A percentile compares a stretch with the other conserved stretches of the same genome.
Conservation (phyloP, 2,329 filamentous ascomycete species). For the Penicillium fuscoglaucum region DNA sequence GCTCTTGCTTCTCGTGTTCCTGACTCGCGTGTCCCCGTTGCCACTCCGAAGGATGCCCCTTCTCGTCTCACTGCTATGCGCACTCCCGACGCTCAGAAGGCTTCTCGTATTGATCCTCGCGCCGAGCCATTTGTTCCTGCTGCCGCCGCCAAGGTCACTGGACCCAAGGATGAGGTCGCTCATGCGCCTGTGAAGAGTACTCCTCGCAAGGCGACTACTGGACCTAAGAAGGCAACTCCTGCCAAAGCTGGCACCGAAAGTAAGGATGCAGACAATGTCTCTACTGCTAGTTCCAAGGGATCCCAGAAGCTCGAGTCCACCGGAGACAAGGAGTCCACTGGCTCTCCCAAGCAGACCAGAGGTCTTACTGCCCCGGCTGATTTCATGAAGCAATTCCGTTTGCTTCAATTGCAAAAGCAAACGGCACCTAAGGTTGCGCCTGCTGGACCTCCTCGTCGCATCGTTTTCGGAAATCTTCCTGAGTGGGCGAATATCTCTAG, state of each 20-base stretch:
- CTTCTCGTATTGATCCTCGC: neutral
- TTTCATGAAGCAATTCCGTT: constrained; percentile 8
- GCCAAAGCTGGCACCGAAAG: neutral
- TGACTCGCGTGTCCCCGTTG: neutral
- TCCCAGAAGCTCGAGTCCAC: neutral
- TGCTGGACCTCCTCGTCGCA: constrained; percentile 25
- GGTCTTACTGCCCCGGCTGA: constrained; percentile 1
- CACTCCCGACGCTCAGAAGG: neutral
- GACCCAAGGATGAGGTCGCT: neutral
- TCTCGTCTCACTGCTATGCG: neutral
- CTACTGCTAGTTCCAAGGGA: neutral
- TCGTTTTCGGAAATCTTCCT: constrained; percentile 42
- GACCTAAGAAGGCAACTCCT: neutral
- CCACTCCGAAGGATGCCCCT: neutral
- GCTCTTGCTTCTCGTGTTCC: neutral
- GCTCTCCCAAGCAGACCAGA: neutral
- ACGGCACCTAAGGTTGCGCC: neutral
- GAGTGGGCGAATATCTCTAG: constrained; percentile 32
- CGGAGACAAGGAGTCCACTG: neutral
- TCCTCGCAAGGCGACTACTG: neutral
- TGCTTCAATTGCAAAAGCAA: neutral
- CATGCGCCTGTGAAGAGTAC: neutral
- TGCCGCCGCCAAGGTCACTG: neutral
- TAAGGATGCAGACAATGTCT: neutral
- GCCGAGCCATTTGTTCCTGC: neutral